Percentiles rank a stretch among this genome's conserved stretches.
Conservation (phyloP, 1,284 basidiomycete species). For the Microbotryum violaceum region DNA sequence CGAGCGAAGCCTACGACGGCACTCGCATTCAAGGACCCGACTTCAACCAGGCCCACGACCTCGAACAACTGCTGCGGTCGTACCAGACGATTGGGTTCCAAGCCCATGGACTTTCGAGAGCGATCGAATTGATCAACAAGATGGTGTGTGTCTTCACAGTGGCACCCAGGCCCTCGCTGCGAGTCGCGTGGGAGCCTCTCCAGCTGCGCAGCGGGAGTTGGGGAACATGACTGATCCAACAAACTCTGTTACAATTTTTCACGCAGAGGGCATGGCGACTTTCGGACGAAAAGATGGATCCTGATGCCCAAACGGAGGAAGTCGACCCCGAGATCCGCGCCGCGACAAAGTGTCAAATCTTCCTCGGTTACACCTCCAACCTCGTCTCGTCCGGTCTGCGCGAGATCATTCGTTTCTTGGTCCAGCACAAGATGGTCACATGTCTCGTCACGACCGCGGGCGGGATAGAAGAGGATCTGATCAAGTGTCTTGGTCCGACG, state of each 20-base stretch:
- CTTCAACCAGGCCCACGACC: conserved; percentile 62
- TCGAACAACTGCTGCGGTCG: conserved; percentile 63
- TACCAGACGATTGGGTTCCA: conserved; percentile 94
- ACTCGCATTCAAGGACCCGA: conserved; percentile 78
- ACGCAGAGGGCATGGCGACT: conserved; percentile 68
- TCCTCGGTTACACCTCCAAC: conserved; percentile 98
- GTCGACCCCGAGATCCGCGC: conserved; percentile 54
- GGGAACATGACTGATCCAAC: neutral
- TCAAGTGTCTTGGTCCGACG: conserved; percentile 95
- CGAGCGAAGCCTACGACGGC: conserved; percentile 44
- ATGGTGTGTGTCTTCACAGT: conserved; percentile 55
- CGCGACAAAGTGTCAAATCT: conserved; percentile 70
- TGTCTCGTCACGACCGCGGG: conserved; percentile 95
- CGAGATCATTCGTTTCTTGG: conserved; percentile 86
- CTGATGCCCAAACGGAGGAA: conserved; percentile 62
- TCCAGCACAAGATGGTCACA: conserved; percentile 84
- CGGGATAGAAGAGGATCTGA: conserved; percentile 97
- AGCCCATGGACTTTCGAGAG: conserved; percentile 79
- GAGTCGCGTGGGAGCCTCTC: neutral
- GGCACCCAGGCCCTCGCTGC: neutral
- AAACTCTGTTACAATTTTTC: neutral
- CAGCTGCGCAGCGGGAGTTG: neutral
- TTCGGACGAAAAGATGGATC: conserved; percentile 63
- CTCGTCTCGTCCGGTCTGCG: conserved; percentile 94
- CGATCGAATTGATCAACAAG: conserved; percentile 79